Conservation (phyloP, 805 yeast species). For the Candida insectorum region DNA sequence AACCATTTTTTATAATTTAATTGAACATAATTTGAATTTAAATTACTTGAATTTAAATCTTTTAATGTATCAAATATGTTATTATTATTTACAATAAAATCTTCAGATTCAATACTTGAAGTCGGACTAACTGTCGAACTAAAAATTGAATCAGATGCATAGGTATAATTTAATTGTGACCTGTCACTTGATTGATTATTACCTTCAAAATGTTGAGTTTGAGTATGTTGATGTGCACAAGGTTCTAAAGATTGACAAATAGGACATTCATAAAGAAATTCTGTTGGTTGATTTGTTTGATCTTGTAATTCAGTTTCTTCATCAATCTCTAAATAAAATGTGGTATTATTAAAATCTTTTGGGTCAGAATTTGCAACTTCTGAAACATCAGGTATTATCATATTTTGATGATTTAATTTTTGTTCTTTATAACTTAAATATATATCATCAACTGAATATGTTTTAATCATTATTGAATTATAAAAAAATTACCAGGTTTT, state of each 20-base stretch:
- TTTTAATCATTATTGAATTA: no score
- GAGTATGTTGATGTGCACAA: conserved; percentile 1
- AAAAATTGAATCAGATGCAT: no score
- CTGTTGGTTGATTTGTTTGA: not conserved
- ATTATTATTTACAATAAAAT: conserved; percentile 2
- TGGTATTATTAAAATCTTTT: not conserved
- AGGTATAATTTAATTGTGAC: no score
- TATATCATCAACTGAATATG: no score
- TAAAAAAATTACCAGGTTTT: no score
- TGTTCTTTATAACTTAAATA: no score
- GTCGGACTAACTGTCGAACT: no score
- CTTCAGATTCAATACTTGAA: not conserved
- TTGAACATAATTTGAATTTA: conserved; percentile 3
- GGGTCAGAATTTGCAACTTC: not conserved
- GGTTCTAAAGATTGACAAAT: conserved; percentile 13
- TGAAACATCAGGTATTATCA: no score
- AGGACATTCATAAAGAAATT: conserved; percentile 16
- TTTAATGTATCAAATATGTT: conserved; percentile 4
- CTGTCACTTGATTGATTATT: no score
- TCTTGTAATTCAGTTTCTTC: not conserved
- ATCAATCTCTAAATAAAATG: not conserved
- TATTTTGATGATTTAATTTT: no score
- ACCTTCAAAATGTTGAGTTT: no score
- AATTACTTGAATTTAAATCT: not conserved
- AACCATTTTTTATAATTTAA: conserved; percentile 26